Evolutionary conservation across 495 filamentous ascomycete species (phyloP).

Genomic region (Massariosphaeria phaeospora): DNA sequence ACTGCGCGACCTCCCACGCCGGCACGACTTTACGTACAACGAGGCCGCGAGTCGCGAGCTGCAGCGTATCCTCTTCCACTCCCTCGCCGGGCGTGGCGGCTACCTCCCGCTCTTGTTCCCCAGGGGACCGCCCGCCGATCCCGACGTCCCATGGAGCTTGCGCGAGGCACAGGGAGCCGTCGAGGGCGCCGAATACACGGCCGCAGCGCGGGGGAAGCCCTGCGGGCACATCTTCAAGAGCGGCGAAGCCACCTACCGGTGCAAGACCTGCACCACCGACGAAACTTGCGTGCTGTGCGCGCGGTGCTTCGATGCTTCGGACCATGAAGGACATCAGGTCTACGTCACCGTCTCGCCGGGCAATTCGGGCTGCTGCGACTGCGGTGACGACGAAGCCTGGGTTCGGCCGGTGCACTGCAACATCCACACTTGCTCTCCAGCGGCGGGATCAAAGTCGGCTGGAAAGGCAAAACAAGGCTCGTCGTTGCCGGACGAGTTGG

Average conservation of each 20-base stretch:
- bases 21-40: conserved; percentile 67
- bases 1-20: conserved; percentile 65
- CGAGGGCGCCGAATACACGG: conserved; percentile 92
- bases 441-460: conserved; percentile 48
- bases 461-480: conserved; percentile 59
- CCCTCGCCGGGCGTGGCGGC: conserved; percentile 67
- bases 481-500: conserved; percentile 64
- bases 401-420: conserved; percentile 79
- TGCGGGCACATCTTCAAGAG: conserved; percentile 94
- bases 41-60: conserved; percentile 63
- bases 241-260: conserved; percentile 89
- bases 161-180: conserved; percentile 81
- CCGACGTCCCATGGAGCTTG: conserved; percentile 59
- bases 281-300: conserved; percentile 47
- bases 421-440: conserved; percentile 68
- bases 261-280: conserved; percentile 84
- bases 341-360: conserved; percentile 78
- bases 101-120: conserved; percentile 77
- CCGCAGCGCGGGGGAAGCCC: conserved; percentile 84
- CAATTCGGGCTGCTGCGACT: conserved; percentile 95
- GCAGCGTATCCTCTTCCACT: conserved; percentile 75
- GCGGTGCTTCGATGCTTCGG: conserved; percentile 83
- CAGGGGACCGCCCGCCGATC: conserved; percentile 56
- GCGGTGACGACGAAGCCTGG: conserved; percentile 94
- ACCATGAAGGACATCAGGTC: conserved; percentile 91